Conservation (phyloP, 2,329 filamentous ascomycete genomes). For the Colletotrichum eleusines region DNA sequence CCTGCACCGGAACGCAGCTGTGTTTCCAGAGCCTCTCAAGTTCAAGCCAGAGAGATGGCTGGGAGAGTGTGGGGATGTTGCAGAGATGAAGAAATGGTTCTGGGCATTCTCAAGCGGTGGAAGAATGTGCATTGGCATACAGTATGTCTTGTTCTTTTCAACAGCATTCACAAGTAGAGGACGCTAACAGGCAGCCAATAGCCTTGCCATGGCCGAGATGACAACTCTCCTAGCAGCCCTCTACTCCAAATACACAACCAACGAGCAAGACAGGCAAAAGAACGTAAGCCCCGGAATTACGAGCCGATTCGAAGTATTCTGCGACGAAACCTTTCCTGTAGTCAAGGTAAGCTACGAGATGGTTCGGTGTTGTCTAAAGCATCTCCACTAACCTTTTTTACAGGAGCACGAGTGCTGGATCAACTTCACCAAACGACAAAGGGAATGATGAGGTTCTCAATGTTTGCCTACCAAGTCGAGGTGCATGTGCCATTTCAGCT, state of each 20-base stretch:
- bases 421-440: background rate
- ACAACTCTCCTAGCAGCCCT: conserved; percentile 35
- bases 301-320: conserved; percentile 37
- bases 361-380: background rate
- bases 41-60: conserved; percentile 49
- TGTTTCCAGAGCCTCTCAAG: conserved; percentile 44
- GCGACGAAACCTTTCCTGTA: conserved; percentile 19
- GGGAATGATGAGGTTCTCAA: background rate
- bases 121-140: conserved; percentile 42
- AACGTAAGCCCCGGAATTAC: conserved; percentile 36
- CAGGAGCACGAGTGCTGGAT: conserved; percentile 8
- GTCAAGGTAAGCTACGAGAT: background rate
- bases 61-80: conserved; percentile 20
- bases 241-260: conserved; percentile 29
- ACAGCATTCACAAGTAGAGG: background rate
- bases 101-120: conserved; percentile 42
- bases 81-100: conserved; percentile 39
- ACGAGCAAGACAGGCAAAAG: conserved; percentile 28
- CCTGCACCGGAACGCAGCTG: conserved; percentile 45
- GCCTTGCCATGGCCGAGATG: conserved; percentile 42
- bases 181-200: background rate
- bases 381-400: background rate
- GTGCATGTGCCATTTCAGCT: background rate
- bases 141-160: conserved; percentile 24
- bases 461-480: background rate